Evolutionary conservation across 495 filamentous ascomycete genomes (phyloP), one percentile per base, ranked within the genome.

Genomic region (Ascodesmis nigricans): DNA sequence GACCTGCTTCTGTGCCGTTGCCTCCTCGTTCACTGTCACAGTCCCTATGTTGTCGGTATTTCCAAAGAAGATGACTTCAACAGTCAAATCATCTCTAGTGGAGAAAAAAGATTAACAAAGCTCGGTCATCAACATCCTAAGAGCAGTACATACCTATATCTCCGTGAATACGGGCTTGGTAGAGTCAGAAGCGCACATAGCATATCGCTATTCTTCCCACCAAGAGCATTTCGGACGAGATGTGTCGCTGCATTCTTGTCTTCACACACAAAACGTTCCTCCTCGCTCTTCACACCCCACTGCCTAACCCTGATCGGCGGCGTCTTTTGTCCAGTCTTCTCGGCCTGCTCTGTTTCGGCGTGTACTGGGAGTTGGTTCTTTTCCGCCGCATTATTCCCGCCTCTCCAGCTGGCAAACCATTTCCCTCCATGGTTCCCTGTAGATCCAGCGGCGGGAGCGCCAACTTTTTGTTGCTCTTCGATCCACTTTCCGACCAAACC

Each of bases 31-130:
- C 21, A 84, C 53, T 3, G 73, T 63, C 3, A 97, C 71, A 35
- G 74, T 71, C 14, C 81, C 78, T 4, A 58, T 71, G 40, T 62
- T 69, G 38, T 78, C 67, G 15, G 73, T 68, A 27, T 91, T 66
- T 24, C 87, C 87, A 48, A 97, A 97, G 66, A 97, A 97, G 51
- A 97, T 90, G 26, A 97, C 87, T 57, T 97, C 82, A 17, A 97
- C 90, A 0, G 87, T 97, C 29, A 97, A 60, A 55, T 97, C 87
- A 52, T 97, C 87, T 37, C 78, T 79, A 42, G n/a, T 10, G 17
- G 6, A n/a, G n/a, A 29, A 6, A 24, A 26, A 16, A 23, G 9
- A 10, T 3, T 20, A n/a, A 28, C 5, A 26, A 14, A 22, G 8
- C 8, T 28, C 7, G 15, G 28, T 46, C 35, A 42, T 7, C 3